phyloP scores from a whole-genome alignment of 306 rosid species.

The Medicago truncatula region MtrunA17r5.0-ANR NC_053046.1:10298501-10299000 shows the following conservation, averaged over 20 bases:
- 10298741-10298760: constrained; percentile 88
- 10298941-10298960: not conserved
- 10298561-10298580: not conserved
- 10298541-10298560: not conserved
- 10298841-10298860: constrained; percentile 16
- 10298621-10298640: constrained; percentile 30
- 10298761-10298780: constrained; percentile 76
- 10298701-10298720: constrained; percentile 44
- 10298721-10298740: constrained; percentile 60
- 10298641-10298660: constrained; percentile 22
- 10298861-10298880: constrained; percentile 4
- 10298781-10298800: constrained; percentile 81
- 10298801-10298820: constrained; percentile 41
- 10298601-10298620: constrained; percentile 41
- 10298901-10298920: not conserved
- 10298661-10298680: constrained; percentile 56
- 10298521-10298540: not conserved
- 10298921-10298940: not conserved
- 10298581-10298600: constrained; percentile 50
- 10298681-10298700: constrained; percentile 60
- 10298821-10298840: constrained; percentile 41
- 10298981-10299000: constrained; percentile 23
- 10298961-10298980: not conserved
- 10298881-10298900: constrained; percentile 13
- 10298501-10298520: not conserved